Conservation (phyloP, 2,329 filamentous ascomycete genomes). For the Chaetomium strumarium region DNA sequence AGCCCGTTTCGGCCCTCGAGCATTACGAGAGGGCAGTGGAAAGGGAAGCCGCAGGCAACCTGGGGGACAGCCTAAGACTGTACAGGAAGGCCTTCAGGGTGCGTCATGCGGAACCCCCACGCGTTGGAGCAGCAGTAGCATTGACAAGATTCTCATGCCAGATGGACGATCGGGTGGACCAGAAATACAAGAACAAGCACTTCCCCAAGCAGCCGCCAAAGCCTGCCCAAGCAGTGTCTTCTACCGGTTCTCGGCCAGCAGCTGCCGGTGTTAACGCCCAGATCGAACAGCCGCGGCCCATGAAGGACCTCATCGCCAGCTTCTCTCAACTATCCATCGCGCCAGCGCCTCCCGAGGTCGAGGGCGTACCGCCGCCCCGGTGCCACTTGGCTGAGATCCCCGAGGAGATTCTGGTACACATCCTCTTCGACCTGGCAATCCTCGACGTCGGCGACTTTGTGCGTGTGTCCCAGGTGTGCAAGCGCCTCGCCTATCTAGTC, state of each 20-base stretch:
- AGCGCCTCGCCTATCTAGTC: slow-evolving; percentile 78
- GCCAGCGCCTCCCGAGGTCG: slow-evolving; percentile 59
- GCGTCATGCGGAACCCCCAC: slow-evolving; percentile 24
- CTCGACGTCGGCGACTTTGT: slow-evolving; percentile 71
- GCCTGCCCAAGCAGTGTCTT: slow-evolving; percentile 26
- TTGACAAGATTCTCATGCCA: slow-evolving; percentile 29
- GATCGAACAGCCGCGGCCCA: slow-evolving; percentile 46
- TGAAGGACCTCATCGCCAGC: slow-evolving; percentile 65
- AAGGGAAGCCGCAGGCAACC: slow-evolving; percentile 74
- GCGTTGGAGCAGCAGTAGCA: no score
- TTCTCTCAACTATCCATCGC: slow-evolving; percentile 69
- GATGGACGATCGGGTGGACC: slow-evolving; percentile 81
- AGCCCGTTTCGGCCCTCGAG: slow-evolving; percentile 74
- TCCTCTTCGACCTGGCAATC: slow-evolving; percentile 66
- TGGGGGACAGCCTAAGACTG: slow-evolving; percentile 81
- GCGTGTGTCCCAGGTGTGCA: slow-evolving; percentile 75
- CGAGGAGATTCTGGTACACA: slow-evolving; percentile 76
- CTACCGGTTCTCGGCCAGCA: slow-evolving; percentile 30
- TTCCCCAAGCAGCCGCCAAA: slow-evolving; percentile 61
- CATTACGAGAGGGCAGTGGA: slow-evolving; percentile 91
- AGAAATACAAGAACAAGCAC: slow-evolving; percentile 84
- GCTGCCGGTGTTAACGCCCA: slow-evolving; percentile 45
- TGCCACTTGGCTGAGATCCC: slow-evolving; percentile 75
- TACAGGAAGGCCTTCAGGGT: slow-evolving; percentile 90
- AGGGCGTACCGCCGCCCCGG: slow-evolving; percentile 66